Conservation (phyloP, 2,329 filamentous ascomycete species). For the Clonostachys solani region DNA sequence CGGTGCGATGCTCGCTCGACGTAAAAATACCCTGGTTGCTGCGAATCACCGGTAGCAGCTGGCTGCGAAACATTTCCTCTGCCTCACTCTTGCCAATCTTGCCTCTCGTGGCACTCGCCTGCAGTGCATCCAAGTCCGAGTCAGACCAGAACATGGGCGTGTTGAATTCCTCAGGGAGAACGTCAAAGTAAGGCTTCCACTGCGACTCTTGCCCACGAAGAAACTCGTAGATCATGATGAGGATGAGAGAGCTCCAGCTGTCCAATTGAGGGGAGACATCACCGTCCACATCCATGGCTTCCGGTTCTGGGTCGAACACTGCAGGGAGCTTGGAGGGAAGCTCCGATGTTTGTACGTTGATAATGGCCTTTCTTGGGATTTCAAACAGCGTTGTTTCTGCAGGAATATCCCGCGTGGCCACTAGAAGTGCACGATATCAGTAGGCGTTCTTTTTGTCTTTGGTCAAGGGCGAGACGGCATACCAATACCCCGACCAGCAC, state of each 20-base stretch:
- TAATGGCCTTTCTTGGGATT: conserved; percentile 67
- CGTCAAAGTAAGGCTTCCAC: conserved; percentile 75
- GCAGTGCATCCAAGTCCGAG: conserved; percentile 65
- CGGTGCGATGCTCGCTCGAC: conserved; percentile 23
- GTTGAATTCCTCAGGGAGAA: conserved; percentile 70
- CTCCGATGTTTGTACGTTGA: conserved; percentile 69
- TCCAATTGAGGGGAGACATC: conserved; percentile 34
- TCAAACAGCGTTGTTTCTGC: conserved; percentile 77
- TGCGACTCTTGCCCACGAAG: conserved; percentile 53
- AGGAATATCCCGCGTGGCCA: conserved; percentile 65
- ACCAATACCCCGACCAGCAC: conserved; percentile 54
- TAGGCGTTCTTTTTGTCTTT: not conserved
- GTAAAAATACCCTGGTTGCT: conserved; percentile 37
- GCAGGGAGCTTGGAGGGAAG: conserved; percentile 54
- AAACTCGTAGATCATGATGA: conserved; percentile 77
- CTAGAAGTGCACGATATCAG: conserved; percentile 31
- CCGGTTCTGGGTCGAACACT: conserved; percentile 37
- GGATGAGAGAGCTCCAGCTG: conserved; percentile 59
- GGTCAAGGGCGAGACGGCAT: conserved; percentile 8
- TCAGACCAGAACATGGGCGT: conserved; percentile 88
- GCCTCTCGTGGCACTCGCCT: conserved; percentile 69
- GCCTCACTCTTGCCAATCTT: conserved; percentile 75
- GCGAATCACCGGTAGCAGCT: conserved; percentile 47
- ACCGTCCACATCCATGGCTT: conserved; percentile 22
- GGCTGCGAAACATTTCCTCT: conserved; percentile 60